These are phyloP conservation scores for Linanthus parryae DNA, from an alignment of 148 eudicot species.

Conservation along the genomic window DNA sequence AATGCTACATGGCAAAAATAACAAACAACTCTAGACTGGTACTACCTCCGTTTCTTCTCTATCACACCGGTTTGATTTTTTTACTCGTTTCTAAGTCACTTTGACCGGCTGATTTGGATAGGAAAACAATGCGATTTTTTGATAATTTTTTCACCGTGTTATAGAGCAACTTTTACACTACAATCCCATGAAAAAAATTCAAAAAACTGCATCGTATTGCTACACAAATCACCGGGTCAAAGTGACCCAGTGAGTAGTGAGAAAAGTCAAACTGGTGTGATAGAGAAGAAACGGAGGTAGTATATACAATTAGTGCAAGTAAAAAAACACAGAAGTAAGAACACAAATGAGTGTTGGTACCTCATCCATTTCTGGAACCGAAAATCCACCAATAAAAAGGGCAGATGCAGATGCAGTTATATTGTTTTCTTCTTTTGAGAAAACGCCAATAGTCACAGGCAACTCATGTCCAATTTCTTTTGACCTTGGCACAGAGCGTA, in stretches of 20 bases:
- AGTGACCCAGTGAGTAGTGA: background rate
- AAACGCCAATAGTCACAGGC: slow-evolving; percentile 44
- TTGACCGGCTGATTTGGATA: too few relatives aligned
- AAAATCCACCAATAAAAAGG: slow-evolving; percentile 69
- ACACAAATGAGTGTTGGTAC: slow-evolving; percentile 16
- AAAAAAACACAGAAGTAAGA: background rate
- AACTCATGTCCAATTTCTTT: slow-evolving; percentile 29
- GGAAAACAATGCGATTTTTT: too few relatives aligned
- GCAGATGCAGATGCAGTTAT: slow-evolving; percentile 71
- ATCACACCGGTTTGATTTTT: too few relatives aligned
- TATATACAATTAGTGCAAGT: background rate
- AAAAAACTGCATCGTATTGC: too few relatives aligned
- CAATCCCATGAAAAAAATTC: background rate
- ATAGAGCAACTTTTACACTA: background rate
- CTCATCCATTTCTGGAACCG: slow-evolving; percentile 47
- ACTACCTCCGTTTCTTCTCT: too few relatives aligned
- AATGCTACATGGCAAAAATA: background rate
- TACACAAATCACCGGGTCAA: background rate
- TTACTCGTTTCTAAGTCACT: too few relatives aligned
- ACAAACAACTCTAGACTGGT: background rate
- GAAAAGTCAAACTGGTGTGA: background rate
- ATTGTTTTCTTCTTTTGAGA: slow-evolving; percentile 35
- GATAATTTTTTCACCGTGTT: too few relatives aligned
- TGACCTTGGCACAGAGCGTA: slow-evolving; percentile 31
- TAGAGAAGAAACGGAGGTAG: background rate